phyloP scores from a whole-genome alignment of 371 early-diverging fungal species.

The Zopfochytrium polystomum region DNA sequence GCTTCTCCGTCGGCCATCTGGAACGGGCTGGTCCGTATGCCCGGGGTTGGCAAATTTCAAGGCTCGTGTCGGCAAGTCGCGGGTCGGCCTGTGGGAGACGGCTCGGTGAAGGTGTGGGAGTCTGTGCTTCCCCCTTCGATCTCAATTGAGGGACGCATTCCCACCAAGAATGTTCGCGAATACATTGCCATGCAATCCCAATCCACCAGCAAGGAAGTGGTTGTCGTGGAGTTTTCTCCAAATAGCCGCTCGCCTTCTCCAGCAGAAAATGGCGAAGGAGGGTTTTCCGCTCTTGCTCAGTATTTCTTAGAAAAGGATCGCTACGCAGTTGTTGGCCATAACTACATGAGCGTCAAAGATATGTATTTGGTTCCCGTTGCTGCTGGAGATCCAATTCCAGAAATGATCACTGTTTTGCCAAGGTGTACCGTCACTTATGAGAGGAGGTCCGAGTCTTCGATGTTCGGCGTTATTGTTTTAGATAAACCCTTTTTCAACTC shows the following conservation, averaged over 20 bases:
- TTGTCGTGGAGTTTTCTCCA: slow-evolving; percentile 53
- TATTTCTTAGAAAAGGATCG: slow-evolving; percentile 62
- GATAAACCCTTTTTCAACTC: slow-evolving; percentile 25
- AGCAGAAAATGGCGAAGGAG: slow-evolving; percentile 18
- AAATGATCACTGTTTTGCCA: slow-evolving; percentile 35
- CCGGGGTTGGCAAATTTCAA: slow-evolving; percentile 60
- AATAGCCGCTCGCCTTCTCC: slow-evolving; percentile 1
- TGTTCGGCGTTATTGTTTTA: slow-evolving; percentile 37
- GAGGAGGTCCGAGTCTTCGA: slow-evolving; percentile 11
- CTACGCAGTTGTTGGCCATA: slow-evolving; percentile 68
- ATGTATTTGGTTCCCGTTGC: slow-evolving; percentile 68
- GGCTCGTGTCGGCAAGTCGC: slow-evolving; percentile 62
- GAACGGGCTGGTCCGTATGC: slow-evolving; percentile 69
- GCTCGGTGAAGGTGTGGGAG: slow-evolving; percentile 47
- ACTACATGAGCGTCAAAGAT: slow-evolving; percentile 65
- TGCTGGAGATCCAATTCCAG: slow-evolving; percentile 52
- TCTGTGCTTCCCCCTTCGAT: slow-evolving; percentile 58
- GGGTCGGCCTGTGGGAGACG: slow-evolving; percentile 46
- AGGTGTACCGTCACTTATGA: slow-evolving; percentile 11
- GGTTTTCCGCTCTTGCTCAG: slow-evolving; percentile 48
- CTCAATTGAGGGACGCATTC: slow-evolving; percentile 68
- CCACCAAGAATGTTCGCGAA: slow-evolving; percentile 47
- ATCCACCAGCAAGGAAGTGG: slow-evolving; percentile 57
- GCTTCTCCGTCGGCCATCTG: slow-evolving; percentile 34
- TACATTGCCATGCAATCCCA: slow-evolving; percentile 59